These are phyloP conservation scores for Monosporascus sp. DNA, from an alignment of 2,329 filamentous ascomycete species.

Conservation along the genomic window DNA sequence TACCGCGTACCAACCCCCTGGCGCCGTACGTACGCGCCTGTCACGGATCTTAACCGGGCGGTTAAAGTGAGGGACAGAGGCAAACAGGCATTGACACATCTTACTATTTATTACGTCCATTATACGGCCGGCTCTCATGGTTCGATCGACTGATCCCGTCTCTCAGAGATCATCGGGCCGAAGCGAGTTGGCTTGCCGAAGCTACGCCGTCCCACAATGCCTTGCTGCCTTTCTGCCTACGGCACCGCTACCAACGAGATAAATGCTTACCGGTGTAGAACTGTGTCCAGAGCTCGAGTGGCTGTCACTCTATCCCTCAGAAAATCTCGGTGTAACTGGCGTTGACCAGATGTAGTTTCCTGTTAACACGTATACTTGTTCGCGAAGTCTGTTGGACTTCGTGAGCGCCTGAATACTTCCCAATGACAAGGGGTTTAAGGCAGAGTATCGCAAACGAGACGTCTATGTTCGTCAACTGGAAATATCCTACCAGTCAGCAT, in stretches of 20 bases:
- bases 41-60: no score
- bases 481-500: not conserved
- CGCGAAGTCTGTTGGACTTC: not conserved
- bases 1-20: no score
- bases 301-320: not conserved
- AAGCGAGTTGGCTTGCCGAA: no score
- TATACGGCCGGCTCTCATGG: no score
- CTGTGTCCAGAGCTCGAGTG: not conserved
- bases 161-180: no score
- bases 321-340: not conserved
- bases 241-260: not conserved
- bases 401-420: not conserved
- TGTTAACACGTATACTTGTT: not conserved
- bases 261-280: not conserved
- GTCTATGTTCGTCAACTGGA: not conserved
- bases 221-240: not conserved
- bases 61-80: no score
- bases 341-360: not conserved
- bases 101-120: no score
- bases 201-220: no score
- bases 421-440: not conserved
- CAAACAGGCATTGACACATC: no score
- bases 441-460: not conserved
- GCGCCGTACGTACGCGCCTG: no score
- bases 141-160: no score